Conservation (phyloP, 352 stramenopile genomes). For the Globisporangium heterothallicum region DNA sequence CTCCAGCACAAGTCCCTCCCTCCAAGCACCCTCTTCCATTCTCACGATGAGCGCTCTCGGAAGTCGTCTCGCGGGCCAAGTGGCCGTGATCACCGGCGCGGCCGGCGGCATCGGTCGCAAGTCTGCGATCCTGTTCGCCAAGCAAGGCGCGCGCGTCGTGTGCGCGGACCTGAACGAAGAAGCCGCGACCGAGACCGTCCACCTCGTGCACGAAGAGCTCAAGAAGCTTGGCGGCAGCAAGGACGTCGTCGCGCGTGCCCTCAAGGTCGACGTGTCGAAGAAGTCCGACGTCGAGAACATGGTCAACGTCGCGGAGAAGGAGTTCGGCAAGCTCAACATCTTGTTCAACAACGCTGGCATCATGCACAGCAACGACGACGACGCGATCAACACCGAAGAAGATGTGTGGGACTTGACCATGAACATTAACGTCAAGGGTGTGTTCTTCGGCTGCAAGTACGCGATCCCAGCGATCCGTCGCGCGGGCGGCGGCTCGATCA, state of each 20-base stretch:
- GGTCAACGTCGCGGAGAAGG: slow-evolving; percentile 67
- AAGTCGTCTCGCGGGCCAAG: slow-evolving; percentile 57
- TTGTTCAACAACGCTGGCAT: slow-evolving; percentile 88
- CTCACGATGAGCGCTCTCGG: slow-evolving; percentile 43
- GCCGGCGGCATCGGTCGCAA: slow-evolving; percentile 79
- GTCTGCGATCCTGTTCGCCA: slow-evolving; percentile 76
- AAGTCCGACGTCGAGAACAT: slow-evolving; percentile 64
- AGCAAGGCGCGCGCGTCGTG: slow-evolving; percentile 72
- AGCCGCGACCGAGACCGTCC: slow-evolving; percentile 54
- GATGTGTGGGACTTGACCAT: slow-evolving; percentile 84
- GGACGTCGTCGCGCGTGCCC: slow-evolving; percentile 42
- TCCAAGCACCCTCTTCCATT: background rate
- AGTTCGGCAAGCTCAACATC: slow-evolving; percentile 74
- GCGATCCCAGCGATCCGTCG: slow-evolving; percentile 76
- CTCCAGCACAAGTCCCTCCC: slow-evolving; percentile 3
- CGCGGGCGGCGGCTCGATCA: slow-evolving; percentile 76
- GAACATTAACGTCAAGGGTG: slow-evolving; percentile 86
- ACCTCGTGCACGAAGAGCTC: slow-evolving; percentile 63
- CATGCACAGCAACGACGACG: slow-evolving; percentile 80
- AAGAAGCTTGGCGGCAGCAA: slow-evolving; percentile 42
- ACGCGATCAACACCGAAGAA: slow-evolving; percentile 69
- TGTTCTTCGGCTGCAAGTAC: slow-evolving; percentile 88
- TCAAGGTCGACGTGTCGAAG: slow-evolving; percentile 76
- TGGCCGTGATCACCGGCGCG: slow-evolving; percentile 81
- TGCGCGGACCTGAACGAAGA: slow-evolving; percentile 76